Conservation (phyloP, 768 basidiomycete species). For the Boletellus ananas region DNA sequence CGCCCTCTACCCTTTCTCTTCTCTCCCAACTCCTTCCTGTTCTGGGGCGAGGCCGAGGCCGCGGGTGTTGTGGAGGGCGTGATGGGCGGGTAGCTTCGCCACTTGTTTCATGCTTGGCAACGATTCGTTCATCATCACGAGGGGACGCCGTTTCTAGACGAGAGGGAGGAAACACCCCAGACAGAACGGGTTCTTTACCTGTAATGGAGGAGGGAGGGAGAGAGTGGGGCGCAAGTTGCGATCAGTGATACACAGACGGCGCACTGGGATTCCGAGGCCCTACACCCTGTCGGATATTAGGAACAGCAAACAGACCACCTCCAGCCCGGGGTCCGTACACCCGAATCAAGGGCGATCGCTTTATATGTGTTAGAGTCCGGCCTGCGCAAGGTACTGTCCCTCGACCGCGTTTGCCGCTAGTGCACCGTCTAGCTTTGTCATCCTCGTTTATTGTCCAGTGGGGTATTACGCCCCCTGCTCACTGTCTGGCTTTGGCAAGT, state of each 20-base stretch:
- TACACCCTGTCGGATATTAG: constrained; percentile 1
- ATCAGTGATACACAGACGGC: constrained; percentile 1
- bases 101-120: background rate
- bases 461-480: too few relatives aligned
- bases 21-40: too few relatives aligned
- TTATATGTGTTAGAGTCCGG: constrained; percentile 78
- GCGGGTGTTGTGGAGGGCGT: background rate
- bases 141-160: background rate
- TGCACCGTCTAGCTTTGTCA: background rate
- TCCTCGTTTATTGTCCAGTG: too few relatives aligned
- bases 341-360: constrained; percentile 20
- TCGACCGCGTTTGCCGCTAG: constrained; percentile 15
- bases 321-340: background rate
- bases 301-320: background rate
- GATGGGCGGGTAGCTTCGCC: background rate
- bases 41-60: background rate
- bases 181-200: constrained; percentile 80
- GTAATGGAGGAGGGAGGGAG: background rate
- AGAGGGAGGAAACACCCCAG: constrained; percentile 61
- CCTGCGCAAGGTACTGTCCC: constrained; percentile 51
- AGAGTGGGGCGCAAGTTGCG: background rate
- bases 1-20: background rate
- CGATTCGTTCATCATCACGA: background rate
- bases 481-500: background rate
- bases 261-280: background rate